These are phyloP conservation scores for Earliella scabrosa DNA, from an alignment of 1,284 basidiomycete genomes.

Conservation along the genomic window DNA sequence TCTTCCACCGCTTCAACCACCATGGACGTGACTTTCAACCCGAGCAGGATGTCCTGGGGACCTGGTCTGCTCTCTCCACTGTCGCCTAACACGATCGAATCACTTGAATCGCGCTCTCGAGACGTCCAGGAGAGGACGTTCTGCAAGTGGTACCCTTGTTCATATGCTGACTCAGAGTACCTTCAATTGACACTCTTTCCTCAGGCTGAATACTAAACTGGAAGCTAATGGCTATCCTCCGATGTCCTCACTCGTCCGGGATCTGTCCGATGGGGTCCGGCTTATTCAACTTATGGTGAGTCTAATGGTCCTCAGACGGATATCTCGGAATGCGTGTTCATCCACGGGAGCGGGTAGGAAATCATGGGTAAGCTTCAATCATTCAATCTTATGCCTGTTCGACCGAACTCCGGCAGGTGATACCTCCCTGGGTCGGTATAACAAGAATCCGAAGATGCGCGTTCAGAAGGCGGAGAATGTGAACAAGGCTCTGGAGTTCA, in stretches of 20 bases:
- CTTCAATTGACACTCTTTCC: neutral
- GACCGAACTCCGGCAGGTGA: constrained; percentile 60
- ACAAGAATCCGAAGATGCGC: constrained; percentile 87
- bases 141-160: constrained; percentile 77
- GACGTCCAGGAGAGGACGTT: constrained; percentile 80
- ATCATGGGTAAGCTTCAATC: constrained; percentile 75
- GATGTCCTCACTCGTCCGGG: constrained; percentile 90
- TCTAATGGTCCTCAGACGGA: constrained; percentile 28
- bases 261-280: constrained; percentile 94
- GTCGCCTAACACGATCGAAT: constrained; percentile 45
- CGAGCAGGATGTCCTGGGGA: constrained; percentile 19
- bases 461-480: constrained; percentile 99
- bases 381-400: neutral
- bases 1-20: neutral
- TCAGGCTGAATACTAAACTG: constrained; percentile 93
- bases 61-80: constrained; percentile 22
- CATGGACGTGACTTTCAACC: constrained; percentile 16
- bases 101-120: constrained; percentile 64
- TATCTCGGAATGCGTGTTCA: neutral
- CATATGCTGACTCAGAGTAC: no score
- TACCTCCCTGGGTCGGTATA: constrained; percentile 89
- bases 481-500: constrained; percentile 95
- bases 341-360: constrained; percentile 56
- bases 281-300: constrained; percentile 91
- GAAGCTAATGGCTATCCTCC: constrained; percentile 84